Evolutionary conservation across 1,139 yeast genomes (phyloP).

Genomic region (Sugiyamaella pinicola): DNA sequence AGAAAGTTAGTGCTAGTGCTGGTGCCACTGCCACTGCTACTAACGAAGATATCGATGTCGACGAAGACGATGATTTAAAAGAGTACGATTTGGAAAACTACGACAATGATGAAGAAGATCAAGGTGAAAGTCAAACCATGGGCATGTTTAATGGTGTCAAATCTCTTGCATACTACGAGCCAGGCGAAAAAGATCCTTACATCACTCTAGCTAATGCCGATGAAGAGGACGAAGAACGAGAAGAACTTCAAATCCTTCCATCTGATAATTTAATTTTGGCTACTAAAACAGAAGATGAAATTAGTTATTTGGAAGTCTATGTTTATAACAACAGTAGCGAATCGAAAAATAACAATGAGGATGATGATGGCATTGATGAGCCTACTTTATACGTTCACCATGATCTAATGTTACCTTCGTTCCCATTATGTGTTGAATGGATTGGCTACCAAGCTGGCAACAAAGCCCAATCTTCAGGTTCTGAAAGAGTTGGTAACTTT

Average conservation of each 20-base stretch:
- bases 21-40: constrained; percentile 26
- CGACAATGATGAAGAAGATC: constrained; percentile 76
- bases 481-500: constrained; percentile 66
- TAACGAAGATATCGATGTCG: constrained; percentile 31
- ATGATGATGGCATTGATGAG: constrained; percentile 58
- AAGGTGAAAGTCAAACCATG: constrained; percentile 47
- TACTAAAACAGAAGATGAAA: constrained; percentile 94
- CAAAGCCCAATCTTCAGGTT: constrained; percentile 21
- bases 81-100: constrained; percentile 86
- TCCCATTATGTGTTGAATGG: constrained; percentile 98
- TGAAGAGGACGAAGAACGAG: constrained; percentile 58
- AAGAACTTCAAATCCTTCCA: constrained; percentile 83
- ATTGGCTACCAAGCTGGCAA: constrained; percentile 56
- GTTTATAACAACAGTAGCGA: constrained; percentile 81
- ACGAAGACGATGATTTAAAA: constrained; percentile 66
- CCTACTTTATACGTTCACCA: constrained; percentile 84
- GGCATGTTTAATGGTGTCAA: constrained; percentile 47
- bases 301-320: constrained; percentile 88
- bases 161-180: constrained; percentile 55
- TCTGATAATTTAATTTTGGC: constrained; percentile 88
- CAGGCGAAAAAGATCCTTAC: constrained; percentile 71
- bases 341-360: constrained; percentile 63
- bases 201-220: constrained; percentile 63
- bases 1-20: background rate
- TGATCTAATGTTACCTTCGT: constrained; percentile 94